These are phyloP conservation scores for Lactarius trivialis DNA, from an alignment of 768 basidiomycete genomes.

Conservation along the genomic window DNA sequence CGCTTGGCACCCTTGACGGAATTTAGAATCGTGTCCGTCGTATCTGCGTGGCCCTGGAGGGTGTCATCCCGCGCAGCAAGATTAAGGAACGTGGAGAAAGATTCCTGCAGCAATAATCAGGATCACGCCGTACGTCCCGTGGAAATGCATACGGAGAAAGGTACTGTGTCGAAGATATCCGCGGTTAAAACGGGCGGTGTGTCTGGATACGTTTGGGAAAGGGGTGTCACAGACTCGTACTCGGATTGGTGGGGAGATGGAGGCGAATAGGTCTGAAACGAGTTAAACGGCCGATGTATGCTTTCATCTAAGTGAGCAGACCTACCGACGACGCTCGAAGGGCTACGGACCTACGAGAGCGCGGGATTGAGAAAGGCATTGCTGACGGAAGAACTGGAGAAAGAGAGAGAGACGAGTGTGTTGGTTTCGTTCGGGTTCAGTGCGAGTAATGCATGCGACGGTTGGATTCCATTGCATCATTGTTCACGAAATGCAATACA, in stretches of 20 bases:
- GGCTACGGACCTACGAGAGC: conserved; percentile 14
- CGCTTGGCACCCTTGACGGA: conserved; percentile 5
- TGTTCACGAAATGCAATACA: neutral
- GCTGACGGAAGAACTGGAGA: neutral
- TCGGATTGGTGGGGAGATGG: conserved; percentile 17
- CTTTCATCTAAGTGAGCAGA: neutral
- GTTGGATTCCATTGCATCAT: conserved; percentile 3
- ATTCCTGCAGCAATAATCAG: conserved; percentile 14
- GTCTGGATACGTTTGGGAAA: conserved; percentile 12
- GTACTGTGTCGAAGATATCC: conserved; percentile 21
- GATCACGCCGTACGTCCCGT: neutral
- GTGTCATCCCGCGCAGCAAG: neutral
- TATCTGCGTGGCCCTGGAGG: neutral
- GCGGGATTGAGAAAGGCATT: conserved; percentile 17
- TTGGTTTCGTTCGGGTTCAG: neutral
- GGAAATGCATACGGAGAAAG: conserved; percentile 22
- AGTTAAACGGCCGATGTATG: neutral
- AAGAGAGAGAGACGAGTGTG: neutral
- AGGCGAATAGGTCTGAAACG: neutral
- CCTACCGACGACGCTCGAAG: conserved; percentile 7
- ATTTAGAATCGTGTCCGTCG: neutral
- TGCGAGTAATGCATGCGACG: neutral
- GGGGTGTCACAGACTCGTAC: conserved; percentile 6
- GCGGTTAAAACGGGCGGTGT: conserved; percentile 23
- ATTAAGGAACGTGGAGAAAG: conserved; percentile 19